A percentile compares a stretch with the other conserved stretches of the same genome.
Evolutionary conservation across 2,329 filamentous ascomycete genomes (phyloP).

Genomic region (Fragosphaeria purpurea): DNA sequence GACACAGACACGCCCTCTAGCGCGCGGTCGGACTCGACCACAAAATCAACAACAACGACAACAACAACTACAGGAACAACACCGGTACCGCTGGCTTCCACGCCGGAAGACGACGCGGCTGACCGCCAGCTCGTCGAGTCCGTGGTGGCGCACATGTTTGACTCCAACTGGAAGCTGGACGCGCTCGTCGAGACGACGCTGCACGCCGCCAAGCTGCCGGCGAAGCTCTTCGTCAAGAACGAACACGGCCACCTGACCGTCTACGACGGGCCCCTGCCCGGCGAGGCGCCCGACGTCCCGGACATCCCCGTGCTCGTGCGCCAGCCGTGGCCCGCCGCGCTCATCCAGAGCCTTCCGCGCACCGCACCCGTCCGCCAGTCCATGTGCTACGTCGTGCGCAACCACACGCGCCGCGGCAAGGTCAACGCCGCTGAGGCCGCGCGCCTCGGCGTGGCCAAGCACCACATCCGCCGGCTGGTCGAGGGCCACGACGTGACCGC

Average conservation of each 20-base stretch:
- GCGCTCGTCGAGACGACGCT: constrained; percentile 57
- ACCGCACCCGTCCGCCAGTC: constrained; percentile 57
- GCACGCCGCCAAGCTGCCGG: constrained; percentile 55
- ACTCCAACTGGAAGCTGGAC: constrained; percentile 65
- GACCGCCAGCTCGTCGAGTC: constrained; percentile 44
- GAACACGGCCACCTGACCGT: constrained; percentile 53
- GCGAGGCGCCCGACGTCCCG: constrained; percentile 35
- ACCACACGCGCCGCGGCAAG: constrained; percentile 66
- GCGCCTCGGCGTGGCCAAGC: constrained; percentile 50
- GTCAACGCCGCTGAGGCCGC: constrained; percentile 60
- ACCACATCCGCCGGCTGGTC: constrained; percentile 50
- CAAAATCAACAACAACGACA: neutral
- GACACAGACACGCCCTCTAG: constrained; percentile 13
- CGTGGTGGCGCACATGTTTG: constrained; percentile 68
- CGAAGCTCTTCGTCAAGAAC: constrained; percentile 60
- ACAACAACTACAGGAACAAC: neutral
- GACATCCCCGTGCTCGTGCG: constrained; percentile 64
- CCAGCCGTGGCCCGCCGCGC: constrained; percentile 67
- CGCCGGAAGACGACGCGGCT: constrained; percentile 2
- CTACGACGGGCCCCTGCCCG: constrained; percentile 60
- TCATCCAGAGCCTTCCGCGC: constrained; percentile 54
- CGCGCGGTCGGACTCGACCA: constrained; percentile 24
- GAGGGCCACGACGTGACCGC: constrained; percentile 53
- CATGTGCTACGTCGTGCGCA: constrained; percentile 79
- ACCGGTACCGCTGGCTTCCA: too few relatives aligned